Evolutionary conservation across 2,329 filamentous ascomycete genomes (phyloP).

Genomic region (Penicillium sp.): DNA sequence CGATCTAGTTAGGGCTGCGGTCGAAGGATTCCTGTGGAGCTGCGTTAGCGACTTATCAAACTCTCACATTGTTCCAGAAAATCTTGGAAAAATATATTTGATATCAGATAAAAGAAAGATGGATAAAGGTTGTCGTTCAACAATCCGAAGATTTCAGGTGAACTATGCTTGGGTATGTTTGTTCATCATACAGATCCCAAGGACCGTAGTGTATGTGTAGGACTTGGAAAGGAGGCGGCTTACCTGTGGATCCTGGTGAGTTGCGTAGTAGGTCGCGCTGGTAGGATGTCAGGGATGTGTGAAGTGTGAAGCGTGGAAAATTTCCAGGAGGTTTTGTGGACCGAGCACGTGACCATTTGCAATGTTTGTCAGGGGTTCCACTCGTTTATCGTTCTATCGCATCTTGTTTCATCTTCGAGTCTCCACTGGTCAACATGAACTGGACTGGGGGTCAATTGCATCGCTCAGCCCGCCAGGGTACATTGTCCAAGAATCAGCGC

Average conservation of each 20-base stretch:
- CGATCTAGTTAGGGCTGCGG: background rate
- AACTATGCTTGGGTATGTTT: constrained; percentile 41
- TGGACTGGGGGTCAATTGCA: constrained; percentile 44
- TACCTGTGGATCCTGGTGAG: constrained; percentile 13
- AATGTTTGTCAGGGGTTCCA: background rate
- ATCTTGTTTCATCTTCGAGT: background rate
- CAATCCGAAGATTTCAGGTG: constrained; percentile 40
- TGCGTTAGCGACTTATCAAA: constrained; percentile 13
- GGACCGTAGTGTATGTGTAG: background rate
- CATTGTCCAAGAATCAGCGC: constrained; percentile 27
- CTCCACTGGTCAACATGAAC: constrained; percentile 34
- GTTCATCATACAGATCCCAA: constrained; percentile 33
- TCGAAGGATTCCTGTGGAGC: constrained; percentile 6
- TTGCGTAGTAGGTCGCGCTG: background rate
- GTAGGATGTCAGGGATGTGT: background rate
- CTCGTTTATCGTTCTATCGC: background rate
- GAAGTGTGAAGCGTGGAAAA: background rate
- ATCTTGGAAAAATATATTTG: constrained; percentile 6
- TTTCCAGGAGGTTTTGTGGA: constrained; percentile 12
- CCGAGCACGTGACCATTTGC: constrained; percentile 13
- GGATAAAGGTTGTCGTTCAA: constrained; percentile 41
- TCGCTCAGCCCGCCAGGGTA: constrained; percentile 33
- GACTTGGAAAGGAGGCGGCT: constrained; percentile 9
- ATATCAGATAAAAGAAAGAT: constrained; percentile 39
- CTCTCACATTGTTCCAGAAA: constrained; percentile 7